A percentile compares a stretch with the other conserved stretches of the same genome.
These are phyloP conservation scores for Ascochyta pisi DNA, from an alignment of 2,329 filamentous ascomycete species.

Conservation along the genomic window DNA sequence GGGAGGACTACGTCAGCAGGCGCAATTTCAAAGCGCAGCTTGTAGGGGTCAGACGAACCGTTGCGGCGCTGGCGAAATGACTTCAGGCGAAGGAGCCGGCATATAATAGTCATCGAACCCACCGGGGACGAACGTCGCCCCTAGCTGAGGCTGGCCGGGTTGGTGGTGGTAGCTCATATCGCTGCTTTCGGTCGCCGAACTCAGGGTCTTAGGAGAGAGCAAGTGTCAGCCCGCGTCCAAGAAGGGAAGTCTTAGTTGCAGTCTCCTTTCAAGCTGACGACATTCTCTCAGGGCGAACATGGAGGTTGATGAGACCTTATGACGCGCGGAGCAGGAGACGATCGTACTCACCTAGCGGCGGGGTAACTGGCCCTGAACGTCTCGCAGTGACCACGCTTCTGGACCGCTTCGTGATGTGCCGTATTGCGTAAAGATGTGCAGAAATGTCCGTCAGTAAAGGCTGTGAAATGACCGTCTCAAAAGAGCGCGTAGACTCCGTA, in stretches of 20 bases:
- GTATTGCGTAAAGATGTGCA: conserved; percentile 18
- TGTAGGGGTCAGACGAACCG: conserved; percentile 58
- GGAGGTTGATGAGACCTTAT: conserved; percentile 28
- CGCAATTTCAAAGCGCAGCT: conserved; percentile 31
- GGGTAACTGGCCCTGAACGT: conserved; percentile 32
- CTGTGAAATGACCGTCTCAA: not conserved
- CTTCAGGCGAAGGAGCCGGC: conserved; percentile 62
- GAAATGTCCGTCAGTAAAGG: not conserved
- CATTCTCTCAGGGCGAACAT: conserved; percentile 24
- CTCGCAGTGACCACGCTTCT: conserved; percentile 25
- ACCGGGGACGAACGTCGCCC: conserved; percentile 72
- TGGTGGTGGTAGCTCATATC: conserved; percentile 50
- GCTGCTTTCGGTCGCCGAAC: conserved; percentile 18
- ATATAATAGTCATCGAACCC: conserved; percentile 73
- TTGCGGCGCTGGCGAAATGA: conserved; percentile 74
- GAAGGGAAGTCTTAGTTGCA: conserved; percentile 18
- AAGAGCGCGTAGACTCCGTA: not conserved
- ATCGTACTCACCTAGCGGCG: conserved; percentile 33
- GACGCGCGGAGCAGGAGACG: conserved; percentile 34
- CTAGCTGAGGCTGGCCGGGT: conserved; percentile 44
- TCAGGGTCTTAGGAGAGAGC: conserved; percentile 23
- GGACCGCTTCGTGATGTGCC: conserved; percentile 20
- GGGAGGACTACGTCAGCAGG: conserved; percentile 38
- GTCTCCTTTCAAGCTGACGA: conserved; percentile 23
- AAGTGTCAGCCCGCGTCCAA: conserved; percentile 40